Conservation (phyloP, 805 yeast species). For the Starmerella riodocensis region DNA sequence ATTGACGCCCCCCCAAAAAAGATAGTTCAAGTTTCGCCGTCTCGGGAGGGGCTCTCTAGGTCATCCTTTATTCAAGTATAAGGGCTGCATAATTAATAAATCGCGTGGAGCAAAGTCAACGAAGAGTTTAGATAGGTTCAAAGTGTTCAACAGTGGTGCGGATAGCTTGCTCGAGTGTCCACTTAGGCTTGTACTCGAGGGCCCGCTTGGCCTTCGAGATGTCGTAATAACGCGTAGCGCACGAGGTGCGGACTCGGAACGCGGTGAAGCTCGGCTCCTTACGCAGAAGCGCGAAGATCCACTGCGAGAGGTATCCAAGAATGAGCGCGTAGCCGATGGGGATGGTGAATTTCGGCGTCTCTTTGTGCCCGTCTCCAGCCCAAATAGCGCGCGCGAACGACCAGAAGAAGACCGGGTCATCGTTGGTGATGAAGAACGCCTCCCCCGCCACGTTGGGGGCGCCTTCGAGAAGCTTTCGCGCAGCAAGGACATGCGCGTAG, state of each 20-base stretch:
- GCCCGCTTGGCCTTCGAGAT: conserved; percentile 70
- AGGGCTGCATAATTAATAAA: too few relatives aligned
- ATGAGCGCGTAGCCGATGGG: conserved; percentile 62
- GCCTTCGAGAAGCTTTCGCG: conserved; percentile 44
- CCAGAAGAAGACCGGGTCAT: conserved; percentile 92
- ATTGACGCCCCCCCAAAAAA: too few relatives aligned
- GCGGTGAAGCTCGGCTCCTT: conserved; percentile 93
- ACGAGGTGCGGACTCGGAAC: conserved; percentile 80
- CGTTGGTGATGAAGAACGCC: conserved; percentile 82
- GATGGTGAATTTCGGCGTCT: conserved; percentile 52
- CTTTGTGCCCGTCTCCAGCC: conserved; percentile 89
- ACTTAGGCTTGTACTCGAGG: conserved; percentile 73
- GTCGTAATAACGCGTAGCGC: conserved; percentile 89
- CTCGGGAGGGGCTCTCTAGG: too few relatives aligned
- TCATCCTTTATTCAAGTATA: too few relatives aligned
- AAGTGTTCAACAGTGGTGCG: conserved; percentile 9
- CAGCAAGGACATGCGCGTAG: conserved; percentile 88
- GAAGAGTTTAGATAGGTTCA: neutral
- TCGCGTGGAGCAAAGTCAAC: too few relatives aligned
- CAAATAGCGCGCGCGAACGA: conserved; percentile 91
- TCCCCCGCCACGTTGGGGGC: conserved; percentile 62
- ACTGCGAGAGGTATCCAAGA: conserved; percentile 71
- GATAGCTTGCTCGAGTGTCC: conserved; percentile 54
- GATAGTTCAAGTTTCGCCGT: too few relatives aligned
- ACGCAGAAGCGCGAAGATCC: conserved; percentile 52